Evolutionary conservation across 495 filamentous ascomycete genomes (phyloP).

Genomic region (Hyphodiscus hymeniophilus): DNA sequence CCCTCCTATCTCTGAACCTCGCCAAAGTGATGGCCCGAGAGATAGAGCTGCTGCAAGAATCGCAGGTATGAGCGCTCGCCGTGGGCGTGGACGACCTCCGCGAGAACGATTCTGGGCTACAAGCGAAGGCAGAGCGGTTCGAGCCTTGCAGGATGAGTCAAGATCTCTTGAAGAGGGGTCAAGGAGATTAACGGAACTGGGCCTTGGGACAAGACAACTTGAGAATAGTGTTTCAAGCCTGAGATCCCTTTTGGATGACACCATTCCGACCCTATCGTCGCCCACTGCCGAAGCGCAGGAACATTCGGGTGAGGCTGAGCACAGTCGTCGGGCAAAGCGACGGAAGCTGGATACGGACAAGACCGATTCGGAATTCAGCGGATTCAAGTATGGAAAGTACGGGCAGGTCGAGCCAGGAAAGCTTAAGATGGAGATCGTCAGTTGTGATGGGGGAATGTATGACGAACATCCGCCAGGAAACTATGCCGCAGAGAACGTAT

Average conservation of each 20-base stretch:
- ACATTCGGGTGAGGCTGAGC: constrained; percentile 27
- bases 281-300: constrained; percentile 32
- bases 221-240: constrained; percentile 36
- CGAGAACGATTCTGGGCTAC: no score
- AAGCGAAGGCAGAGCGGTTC: not conserved
- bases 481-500: constrained; percentile 71
- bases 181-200: no score
- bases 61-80: constrained; percentile 6
- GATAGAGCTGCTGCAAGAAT: constrained; percentile 8
- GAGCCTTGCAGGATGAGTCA: constrained; percentile 16
- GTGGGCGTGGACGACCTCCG: constrained; percentile 13
- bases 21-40: not conserved
- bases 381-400: constrained; percentile 69
- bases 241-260: constrained; percentile 39
- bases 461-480: constrained; percentile 36
- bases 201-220: constrained; percentile 20
- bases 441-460: constrained; percentile 82
- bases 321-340: constrained; percentile 51
- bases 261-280: constrained; percentile 30
- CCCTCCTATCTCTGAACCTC: not conserved
- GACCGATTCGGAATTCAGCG: constrained; percentile 36
- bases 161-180: no score
- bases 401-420: constrained; percentile 76
- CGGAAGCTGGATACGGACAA: constrained; percentile 65
- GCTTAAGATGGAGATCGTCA: constrained; percentile 76